phyloP scores from a whole-genome alignment of 495 filamentous ascomycete species.

The Thermochaetoides thermophila region DNA sequence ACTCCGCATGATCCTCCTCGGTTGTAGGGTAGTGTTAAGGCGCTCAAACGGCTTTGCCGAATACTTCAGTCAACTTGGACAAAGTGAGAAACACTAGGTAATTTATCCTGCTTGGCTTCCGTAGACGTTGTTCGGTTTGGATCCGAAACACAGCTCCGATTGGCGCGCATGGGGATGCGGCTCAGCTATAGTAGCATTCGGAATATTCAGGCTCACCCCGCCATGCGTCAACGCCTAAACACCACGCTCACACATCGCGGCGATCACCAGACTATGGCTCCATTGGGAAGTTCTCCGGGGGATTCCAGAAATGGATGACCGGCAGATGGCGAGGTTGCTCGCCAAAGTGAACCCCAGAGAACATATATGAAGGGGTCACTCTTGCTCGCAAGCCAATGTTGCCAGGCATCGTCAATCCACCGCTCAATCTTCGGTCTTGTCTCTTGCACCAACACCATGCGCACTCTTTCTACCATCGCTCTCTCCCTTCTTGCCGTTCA shows the following conservation, averaged over 20 bases:
- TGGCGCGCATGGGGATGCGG: conserved; percentile 2
- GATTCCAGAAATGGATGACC: not conserved
- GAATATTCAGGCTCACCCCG: not conserved
- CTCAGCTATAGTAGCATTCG: conserved; percentile 1
- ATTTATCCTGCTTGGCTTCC: not conserved
- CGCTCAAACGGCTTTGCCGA: no score
- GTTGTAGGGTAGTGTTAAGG: no score
- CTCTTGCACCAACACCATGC: not conserved
- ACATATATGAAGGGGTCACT: not conserved
- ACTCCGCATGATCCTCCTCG: no score
- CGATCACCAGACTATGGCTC: not conserved
- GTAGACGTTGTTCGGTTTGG: not conserved
- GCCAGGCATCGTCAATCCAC: not conserved
- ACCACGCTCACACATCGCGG: not conserved
- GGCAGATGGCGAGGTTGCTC: not conserved
- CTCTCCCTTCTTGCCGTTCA: conserved; percentile 3
- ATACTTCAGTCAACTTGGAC: no score
- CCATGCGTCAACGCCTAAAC: not conserved
- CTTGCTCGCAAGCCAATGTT: not conserved
- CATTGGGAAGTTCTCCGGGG: conserved; percentile 3
- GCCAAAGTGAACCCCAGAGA: not conserved
- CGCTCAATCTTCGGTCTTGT: not conserved
- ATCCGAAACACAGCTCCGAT: not conserved
- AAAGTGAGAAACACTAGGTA: no score
- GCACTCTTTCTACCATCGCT: conserved; percentile 1